Percentiles rank a stretch among this genome's conserved stretches.
phyloP scores from a whole-genome alignment of 2,329 filamentous ascomycete genomes.

The Lasiodiplodia sp. region DNA sequence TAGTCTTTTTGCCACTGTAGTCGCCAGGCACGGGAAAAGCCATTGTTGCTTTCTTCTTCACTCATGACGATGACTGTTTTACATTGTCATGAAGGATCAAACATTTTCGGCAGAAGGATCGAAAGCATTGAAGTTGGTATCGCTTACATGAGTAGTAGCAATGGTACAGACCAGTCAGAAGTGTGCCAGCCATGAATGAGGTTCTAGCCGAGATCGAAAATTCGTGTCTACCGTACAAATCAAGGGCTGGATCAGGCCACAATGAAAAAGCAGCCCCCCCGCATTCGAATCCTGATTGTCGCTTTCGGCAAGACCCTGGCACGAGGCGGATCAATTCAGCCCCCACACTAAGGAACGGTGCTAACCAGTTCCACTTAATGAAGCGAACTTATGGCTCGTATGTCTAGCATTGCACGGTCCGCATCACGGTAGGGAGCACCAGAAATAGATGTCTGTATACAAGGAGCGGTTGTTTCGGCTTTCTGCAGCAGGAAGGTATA shows the following conservation, averaged over 20 bases:
- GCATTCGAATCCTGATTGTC: not conserved
- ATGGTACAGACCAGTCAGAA: too few relatives aligned
- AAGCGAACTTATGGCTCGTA: not conserved
- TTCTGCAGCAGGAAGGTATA: not conserved
- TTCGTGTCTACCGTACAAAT: too few relatives aligned
- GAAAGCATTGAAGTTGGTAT: not conserved
- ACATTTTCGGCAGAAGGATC: not conserved
- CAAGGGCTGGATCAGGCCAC: too few relatives aligned
- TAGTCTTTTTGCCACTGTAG: too few relatives aligned
- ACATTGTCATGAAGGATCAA: not conserved
- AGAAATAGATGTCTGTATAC: not conserved
- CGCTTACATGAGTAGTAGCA: too few relatives aligned
- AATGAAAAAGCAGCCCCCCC: not conserved
- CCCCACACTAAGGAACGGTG: constrained; percentile 7
- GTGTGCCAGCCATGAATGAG: too few relatives aligned
- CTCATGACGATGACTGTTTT: not conserved
- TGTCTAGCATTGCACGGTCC: not conserved
- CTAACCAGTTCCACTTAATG: not conserved
- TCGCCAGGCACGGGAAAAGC: too few relatives aligned
- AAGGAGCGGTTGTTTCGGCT: not conserved
- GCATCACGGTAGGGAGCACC: not conserved
- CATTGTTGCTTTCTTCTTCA: too few relatives aligned
- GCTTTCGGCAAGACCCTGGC: not conserved
- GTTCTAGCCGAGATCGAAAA: too few relatives aligned
- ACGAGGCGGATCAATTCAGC: constrained; percentile 2